Conservation (phyloP, 257 asterid species). For the Solanum ahanhuiri region DNA sequence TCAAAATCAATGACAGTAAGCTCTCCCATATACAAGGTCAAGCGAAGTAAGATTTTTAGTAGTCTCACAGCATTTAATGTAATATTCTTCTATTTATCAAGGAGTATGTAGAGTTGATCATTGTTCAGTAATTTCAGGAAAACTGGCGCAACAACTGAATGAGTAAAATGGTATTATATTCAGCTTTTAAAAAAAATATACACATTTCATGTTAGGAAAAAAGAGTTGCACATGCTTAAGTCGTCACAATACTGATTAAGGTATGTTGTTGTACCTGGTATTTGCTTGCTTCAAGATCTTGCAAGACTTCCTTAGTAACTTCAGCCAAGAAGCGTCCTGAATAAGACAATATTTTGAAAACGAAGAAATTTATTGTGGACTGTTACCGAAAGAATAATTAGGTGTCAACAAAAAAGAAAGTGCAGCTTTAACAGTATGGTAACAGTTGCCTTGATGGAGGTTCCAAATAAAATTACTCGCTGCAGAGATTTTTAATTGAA, state of each 20-base stretch:
- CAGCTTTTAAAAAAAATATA: not conserved
- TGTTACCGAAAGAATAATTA: not conserved
- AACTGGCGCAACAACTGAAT: not conserved
- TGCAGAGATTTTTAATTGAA: not conserved
- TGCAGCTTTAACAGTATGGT: not conserved
- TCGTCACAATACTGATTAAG: not conserved
- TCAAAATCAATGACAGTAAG: not conserved
- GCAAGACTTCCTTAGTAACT: constrained; percentile 74
- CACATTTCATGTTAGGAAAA: not conserved
- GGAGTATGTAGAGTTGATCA: not conserved
- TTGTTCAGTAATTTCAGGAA: not conserved
- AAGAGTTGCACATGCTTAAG: not conserved
- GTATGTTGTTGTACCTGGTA: constrained; percentile 46
- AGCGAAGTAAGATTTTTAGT: not conserved
- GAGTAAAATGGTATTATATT: not conserved
- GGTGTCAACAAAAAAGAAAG: not conserved
- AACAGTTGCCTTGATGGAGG: not conserved
- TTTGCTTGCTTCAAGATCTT: constrained; percentile 86
- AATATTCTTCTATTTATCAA: not conserved
- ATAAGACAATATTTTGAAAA: not conserved
- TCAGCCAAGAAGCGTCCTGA: constrained; percentile 91
- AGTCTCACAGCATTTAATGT: not conserved
- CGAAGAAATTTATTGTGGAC: not conserved
- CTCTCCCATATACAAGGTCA: not conserved
- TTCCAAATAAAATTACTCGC: not conserved